Conservation (phyloP, 148 eudicot genomes). For the Nepenthes gracilis region DNA sequence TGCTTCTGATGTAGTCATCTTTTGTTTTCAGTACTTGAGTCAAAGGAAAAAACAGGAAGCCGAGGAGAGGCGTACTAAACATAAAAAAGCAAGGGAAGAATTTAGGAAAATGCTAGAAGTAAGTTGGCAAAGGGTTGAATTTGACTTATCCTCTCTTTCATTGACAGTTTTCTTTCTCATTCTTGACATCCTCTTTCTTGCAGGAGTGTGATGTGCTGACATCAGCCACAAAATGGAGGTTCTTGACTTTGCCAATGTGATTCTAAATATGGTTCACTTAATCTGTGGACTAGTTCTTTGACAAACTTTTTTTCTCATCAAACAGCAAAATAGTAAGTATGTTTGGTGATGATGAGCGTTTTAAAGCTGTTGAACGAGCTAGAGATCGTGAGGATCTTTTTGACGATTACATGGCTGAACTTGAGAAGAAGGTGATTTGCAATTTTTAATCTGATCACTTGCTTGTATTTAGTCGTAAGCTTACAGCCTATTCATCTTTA, state of each 20-base stretch:
- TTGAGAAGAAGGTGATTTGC: constrained; percentile 72
- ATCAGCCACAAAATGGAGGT: constrained; percentile 84
- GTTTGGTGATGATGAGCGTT: constrained; percentile 83
- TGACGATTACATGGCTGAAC: constrained; percentile 50
- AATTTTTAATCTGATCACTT: constrained; percentile 4
- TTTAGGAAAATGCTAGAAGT: constrained; percentile 81
- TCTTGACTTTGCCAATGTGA: constrained; percentile 2
- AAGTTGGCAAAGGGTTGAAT: constrained; percentile 13
- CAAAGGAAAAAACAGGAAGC: constrained; percentile 77
- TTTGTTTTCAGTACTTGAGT: constrained; percentile 41
- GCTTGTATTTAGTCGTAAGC: constrained; percentile 1
- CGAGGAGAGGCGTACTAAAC: constrained; percentile 80
- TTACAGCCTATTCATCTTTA: not conserved
- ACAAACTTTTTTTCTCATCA: not conserved
- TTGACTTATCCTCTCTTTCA: not conserved
- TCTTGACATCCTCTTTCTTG: constrained; percentile 12
- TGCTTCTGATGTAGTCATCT: not conserved
- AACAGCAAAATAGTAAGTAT: constrained; percentile 60
- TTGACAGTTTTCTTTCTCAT: constrained; percentile 2
- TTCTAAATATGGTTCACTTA: not conserved
- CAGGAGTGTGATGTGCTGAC: constrained; percentile 78
- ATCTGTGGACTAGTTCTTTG: not conserved
- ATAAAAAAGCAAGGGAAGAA: constrained; percentile 75
- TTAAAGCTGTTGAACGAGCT: constrained; percentile 68
- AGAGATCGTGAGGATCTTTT: constrained; percentile 85